Conservation (phyloP, 768 basidiomycete species). For the Ephemerocybe angulata region DNA sequence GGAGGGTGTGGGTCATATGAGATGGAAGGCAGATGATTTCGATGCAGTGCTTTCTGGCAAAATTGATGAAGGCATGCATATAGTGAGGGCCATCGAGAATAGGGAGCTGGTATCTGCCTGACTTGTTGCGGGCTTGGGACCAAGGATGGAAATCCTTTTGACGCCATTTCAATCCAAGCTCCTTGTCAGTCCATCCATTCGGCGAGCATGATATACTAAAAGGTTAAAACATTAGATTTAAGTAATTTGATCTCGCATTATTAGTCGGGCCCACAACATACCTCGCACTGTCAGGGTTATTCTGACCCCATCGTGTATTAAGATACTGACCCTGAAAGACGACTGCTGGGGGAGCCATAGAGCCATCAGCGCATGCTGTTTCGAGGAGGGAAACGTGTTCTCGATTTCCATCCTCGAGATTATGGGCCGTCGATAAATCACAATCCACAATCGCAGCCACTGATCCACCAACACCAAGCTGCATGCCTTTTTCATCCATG, state of each 20-base stretch:
- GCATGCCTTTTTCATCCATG: conserved; percentile 25
- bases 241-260: neutral
- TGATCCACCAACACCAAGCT: conserved; percentile 21
- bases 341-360: conserved; percentile 30
- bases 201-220: conserved; percentile 30
- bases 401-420: conserved; percentile 31
- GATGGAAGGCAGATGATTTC: conserved; percentile 32
- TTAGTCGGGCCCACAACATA: conserved; percentile 10
- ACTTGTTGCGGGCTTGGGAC: conserved; percentile 12
- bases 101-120: conserved; percentile 23
- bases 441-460: conserved; percentile 19
- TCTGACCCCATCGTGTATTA: conserved; percentile 20
- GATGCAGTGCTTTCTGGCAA: conserved; percentile 23
- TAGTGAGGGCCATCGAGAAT: conserved; percentile 38
- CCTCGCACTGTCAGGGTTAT: conserved; percentile 29
- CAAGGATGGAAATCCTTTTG: conserved; percentile 29
- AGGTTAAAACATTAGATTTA: neutral
- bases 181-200: conserved; percentile 38
- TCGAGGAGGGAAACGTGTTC: conserved; percentile 48
- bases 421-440: conserved; percentile 25
- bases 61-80: conserved; percentile 25
- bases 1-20: conserved; percentile 34
- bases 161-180: conserved; percentile 24
- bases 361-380: conserved; percentile 40
- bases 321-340: conserved; percentile 32